Conservation (phyloP, 805 yeast genomes). For the Wickerhamomyces bovis region DNA sequence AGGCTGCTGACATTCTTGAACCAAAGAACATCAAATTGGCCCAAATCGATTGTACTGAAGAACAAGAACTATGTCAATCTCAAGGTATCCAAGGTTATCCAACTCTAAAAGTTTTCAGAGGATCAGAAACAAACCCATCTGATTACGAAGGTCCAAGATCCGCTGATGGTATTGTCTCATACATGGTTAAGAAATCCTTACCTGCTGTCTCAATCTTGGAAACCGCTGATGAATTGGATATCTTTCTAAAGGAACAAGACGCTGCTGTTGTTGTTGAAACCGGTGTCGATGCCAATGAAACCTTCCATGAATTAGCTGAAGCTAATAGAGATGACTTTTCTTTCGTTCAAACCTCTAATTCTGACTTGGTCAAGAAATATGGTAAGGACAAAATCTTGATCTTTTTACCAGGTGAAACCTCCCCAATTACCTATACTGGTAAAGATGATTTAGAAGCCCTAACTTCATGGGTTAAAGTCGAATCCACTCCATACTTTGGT, state of each 20-base stretch:
- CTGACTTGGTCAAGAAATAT: constrained; percentile 30
- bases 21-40: constrained; percentile 65
- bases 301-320: constrained; percentile 60
- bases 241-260: constrained; percentile 36
- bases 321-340: constrained; percentile 53
- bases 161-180: constrained; percentile 68
- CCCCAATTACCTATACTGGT: constrained; percentile 27
- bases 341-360: constrained; percentile 46
- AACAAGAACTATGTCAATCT: constrained; percentile 61
- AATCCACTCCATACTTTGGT: constrained; percentile 78
- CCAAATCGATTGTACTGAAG: constrained; percentile 81
- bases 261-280: constrained; percentile 56
- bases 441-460: constrained; percentile 22
- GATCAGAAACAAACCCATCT: constrained; percentile 34
- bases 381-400: constrained; percentile 26
- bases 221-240: constrained; percentile 43
- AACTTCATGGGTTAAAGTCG: constrained; percentile 35
- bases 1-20: constrained; percentile 62
- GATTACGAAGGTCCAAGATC: constrained; percentile 85
- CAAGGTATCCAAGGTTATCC: constrained; percentile 80
- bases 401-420: constrained; percentile 25
- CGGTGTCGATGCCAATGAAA: constrained; percentile 41
- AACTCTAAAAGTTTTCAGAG: constrained; percentile 69
- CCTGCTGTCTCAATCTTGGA: constrained; percentile 63
- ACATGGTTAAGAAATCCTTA: constrained; percentile 73